Evolutionary conservation across 2,329 filamentous ascomycete species (phyloP), one percentile per base, ranked within the genome.

Genomic region (Gliomastix tumulicola): DNA sequence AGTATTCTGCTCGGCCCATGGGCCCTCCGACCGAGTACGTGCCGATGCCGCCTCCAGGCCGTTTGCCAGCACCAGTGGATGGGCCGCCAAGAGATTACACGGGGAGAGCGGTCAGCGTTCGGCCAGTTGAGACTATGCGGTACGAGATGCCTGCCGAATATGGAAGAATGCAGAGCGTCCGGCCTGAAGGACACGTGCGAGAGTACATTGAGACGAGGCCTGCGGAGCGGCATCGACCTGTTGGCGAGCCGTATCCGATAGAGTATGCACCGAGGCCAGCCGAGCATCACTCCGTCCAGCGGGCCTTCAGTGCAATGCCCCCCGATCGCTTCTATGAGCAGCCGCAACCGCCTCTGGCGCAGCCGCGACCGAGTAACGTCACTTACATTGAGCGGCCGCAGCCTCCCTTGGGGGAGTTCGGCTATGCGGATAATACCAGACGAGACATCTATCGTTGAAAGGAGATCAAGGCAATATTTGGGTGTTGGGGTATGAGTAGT

Each of bases 21-120:
- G 55, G 50, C 6, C 57, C 56, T 3, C 55, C 62, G 4, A 53
- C 53, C 22, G 71, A 73, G 9, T 75, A 71, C 44, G 51, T 70
- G 17, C 56, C 70, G n/a, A 62, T 71, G 44, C 53, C 53, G 10
- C 53, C 57, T n/a, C 47, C 55, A 7, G 65, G 65, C 17, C 55
- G 63, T 32, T 57, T 63, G 28, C 51, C 62, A 36, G n/a, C n/a
- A n/a, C n/a, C n/a, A n/a, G 50, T 63, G 18, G 68, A 74, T 20
- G 71, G 71, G 15, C 44, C 59, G 3, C 60, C 71, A 4, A 63
- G 69, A 23, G 75, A 79, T 39, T 76, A 77, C 43, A 50, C 72
- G 30, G 49, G 71, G 30, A 65, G 79, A 39, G 64, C 76, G 21
- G 53, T 73, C 19, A 83, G 79, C 51, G 71, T 76, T 22, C 71